Conservation (phyloP, 2,329 filamentous ascomycete genomes). For the Venturia effusa region DNA sequence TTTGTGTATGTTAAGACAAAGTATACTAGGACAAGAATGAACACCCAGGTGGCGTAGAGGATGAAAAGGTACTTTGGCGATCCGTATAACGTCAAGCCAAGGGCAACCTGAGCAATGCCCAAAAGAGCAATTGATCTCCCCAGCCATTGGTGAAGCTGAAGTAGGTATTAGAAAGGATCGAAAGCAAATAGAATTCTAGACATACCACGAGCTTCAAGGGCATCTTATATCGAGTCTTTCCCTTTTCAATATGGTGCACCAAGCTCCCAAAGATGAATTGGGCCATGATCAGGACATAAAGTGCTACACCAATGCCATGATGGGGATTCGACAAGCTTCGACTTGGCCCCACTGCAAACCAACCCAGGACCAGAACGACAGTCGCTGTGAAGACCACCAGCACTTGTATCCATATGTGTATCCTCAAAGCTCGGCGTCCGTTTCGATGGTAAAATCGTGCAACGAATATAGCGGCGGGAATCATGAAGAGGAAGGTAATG, state of each 20-base stretch:
- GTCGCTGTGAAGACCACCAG: conserved; percentile 57
- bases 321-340: conserved; percentile 71
- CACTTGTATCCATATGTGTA: conserved; percentile 66
- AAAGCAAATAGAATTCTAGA: conserved; percentile 8
- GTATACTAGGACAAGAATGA: conserved; percentile 60
- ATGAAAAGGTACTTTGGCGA: conserved; percentile 80
- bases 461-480: conserved; percentile 63
- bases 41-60: conserved; percentile 70
- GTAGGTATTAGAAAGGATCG: background rate
- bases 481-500: conserved; percentile 62
- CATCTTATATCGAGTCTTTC: conserved; percentile 41
- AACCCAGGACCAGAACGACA: conserved; percentile 63
- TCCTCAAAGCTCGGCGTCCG: conserved; percentile 50
- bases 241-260: conserved; percentile 45
- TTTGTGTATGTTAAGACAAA: conserved; percentile 69
- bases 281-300: conserved; percentile 61
- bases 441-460: conserved; percentile 59
- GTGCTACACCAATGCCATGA: conserved; percentile 70
- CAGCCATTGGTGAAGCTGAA: conserved; percentile 76
- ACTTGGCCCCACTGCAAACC: conserved; percentile 63
- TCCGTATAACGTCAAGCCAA: conserved; percentile 85
- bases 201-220: conserved; percentile 48
- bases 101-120: conserved; percentile 74
- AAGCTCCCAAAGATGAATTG: conserved; percentile 61
- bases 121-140: conserved; percentile 69